phyloP scores from a whole-genome alignment of 2,329 filamentous ascomycete species.

The Penicillium sp. region DNA sequence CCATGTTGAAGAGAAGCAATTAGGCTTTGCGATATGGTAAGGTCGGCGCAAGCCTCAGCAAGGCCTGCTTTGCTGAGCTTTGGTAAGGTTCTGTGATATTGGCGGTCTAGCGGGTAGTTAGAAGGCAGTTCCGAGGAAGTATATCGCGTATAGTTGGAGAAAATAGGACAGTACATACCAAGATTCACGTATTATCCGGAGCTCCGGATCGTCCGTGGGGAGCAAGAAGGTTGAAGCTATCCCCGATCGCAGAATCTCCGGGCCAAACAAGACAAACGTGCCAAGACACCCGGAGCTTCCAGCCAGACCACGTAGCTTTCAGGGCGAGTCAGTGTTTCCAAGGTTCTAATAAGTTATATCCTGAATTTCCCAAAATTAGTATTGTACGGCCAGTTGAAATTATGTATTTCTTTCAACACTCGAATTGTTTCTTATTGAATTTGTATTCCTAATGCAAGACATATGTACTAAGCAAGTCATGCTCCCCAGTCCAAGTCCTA shows the following conservation, averaged over 20 bases:
- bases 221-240: conserved; percentile 17
- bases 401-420: too few relatives aligned
- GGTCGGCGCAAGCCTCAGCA: background rate
- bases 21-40: background rate
- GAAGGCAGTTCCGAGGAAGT: background rate
- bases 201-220: background rate
- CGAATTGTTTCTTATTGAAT: too few relatives aligned
- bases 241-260: conserved; percentile 12
- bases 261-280: conserved; percentile 18
- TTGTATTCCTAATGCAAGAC: too few relatives aligned
- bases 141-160: fast-evolving
- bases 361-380: too few relatives aligned
- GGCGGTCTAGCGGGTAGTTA: background rate
- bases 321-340: background rate
- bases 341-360: too few relatives aligned
- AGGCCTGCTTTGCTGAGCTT: background rate
- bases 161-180: background rate
- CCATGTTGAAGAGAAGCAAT: conserved; percentile 6
- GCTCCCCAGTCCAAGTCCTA: too few relatives aligned
- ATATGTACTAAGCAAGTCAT: too few relatives aligned
- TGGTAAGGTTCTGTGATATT: background rate
- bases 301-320: background rate
- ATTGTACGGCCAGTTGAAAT: too few relatives aligned
- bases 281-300: conserved; percentile 6
- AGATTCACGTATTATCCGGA: background rate